Evolutionary conservation across 352 stramenopile genomes (phyloP).

Genomic region (Phytopythium aichiense): DNA sequence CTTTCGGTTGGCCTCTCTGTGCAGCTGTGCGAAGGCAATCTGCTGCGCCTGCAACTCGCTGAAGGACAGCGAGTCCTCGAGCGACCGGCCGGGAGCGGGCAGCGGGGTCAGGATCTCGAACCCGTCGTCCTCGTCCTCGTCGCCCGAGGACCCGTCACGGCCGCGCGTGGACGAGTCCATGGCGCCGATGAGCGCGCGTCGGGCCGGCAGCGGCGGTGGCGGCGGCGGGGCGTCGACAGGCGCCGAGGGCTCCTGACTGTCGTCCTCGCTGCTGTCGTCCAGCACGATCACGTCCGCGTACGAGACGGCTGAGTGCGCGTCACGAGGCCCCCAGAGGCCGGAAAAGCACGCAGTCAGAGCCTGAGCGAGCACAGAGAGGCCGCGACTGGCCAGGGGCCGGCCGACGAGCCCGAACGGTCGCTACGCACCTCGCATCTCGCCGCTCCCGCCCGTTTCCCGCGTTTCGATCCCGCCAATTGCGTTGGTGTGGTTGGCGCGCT

Average conservation of each 20-base stretch:
- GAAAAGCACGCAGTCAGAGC: neutral
- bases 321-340: neutral
- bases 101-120: conserved; percentile 12
- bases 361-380: neutral
- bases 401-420: neutral
- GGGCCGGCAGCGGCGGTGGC: neutral
- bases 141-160: neutral
- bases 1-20: conserved; percentile 14
- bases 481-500: neutral
- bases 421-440: conserved; percentile 6
- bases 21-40: conserved; percentile 30
- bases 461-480: conserved; percentile 4
- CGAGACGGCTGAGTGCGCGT: conserved; percentile 14
- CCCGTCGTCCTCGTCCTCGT: conserved; percentile 12
- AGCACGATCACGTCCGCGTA: conserved; percentile 35
- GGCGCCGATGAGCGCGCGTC: conserved; percentile 1
- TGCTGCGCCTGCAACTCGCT: conserved; percentile 68
- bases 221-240: neutral
- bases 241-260: neutral
- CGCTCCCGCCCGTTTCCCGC: neutral
- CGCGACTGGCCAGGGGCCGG: too few relatives aligned
- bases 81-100: conserved; percentile 16
- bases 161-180: neutral
- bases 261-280: conserved; percentile 50
- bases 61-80: conserved; percentile 40